Conservation (phyloP, 2,329 filamentous ascomycete genomes). For the Akanthomyces uredinophilus region DNA sequence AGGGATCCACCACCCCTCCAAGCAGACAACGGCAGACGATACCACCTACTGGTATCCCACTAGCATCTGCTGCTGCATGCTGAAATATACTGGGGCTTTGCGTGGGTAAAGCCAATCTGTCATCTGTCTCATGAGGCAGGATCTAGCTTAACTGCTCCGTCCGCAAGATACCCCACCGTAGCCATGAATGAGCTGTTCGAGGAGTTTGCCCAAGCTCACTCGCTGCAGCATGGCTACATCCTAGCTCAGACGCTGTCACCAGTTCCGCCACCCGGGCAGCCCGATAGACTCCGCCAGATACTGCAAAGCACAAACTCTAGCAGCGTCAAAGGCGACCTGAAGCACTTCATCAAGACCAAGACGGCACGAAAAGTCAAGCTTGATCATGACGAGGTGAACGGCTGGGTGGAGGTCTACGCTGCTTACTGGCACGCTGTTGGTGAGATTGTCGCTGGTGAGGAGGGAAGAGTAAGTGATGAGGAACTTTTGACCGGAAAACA, state of each 20-base stretch:
- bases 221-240: constrained; percentile 60
- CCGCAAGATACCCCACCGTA: not conserved
- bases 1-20: constrained; percentile 14
- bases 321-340: constrained; percentile 63
- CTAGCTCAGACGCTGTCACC: constrained; percentile 74
- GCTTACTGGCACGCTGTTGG: constrained; percentile 79
- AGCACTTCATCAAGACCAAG: constrained; percentile 63
- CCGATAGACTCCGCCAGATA: constrained; percentile 63
- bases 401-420: constrained; percentile 84
- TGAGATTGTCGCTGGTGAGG: constrained; percentile 57
- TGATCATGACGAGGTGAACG: constrained; percentile 62
- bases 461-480: constrained; percentile 28
- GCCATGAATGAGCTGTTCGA: constrained; percentile 69
- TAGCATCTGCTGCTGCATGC: not conserved
- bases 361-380: constrained; percentile 49
- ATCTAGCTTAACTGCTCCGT: not conserved
- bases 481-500: not conserved
- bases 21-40: not conserved
- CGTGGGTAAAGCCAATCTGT: not conserved
- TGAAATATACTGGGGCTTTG: not conserved
- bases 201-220: constrained; percentile 67
- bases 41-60: constrained; percentile 7
- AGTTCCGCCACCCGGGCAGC: constrained; percentile 55
- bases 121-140: not conserved
- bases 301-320: constrained; percentile 64